Evolutionary conservation across 352 stramenopile genomes (phyloP).

Genomic region (Phytophthora cactorum): DNA sequence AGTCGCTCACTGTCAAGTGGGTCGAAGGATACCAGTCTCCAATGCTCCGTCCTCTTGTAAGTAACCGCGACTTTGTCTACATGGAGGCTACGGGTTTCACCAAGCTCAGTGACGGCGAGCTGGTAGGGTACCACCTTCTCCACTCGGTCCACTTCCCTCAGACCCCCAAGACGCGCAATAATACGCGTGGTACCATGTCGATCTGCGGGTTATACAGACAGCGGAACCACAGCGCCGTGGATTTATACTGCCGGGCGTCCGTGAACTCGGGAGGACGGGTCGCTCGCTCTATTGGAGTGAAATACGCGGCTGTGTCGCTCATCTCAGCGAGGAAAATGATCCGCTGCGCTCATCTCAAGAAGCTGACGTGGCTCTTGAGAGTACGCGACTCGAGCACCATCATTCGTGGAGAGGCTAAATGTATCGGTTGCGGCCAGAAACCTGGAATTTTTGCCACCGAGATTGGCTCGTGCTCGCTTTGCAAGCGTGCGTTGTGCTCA

Average conservation of each 20-base stretch:
- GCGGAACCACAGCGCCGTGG: slow-evolving; percentile 49
- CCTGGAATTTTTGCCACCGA: slow-evolving; percentile 33
- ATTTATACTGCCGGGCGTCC: slow-evolving; percentile 51
- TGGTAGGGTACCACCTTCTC: slow-evolving; percentile 67
- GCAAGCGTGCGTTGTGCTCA: slow-evolving; percentile 32
- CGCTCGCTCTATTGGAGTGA: slow-evolving; percentile 53
- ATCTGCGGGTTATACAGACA: slow-evolving; percentile 62
- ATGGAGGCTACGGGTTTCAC: slow-evolving; percentile 33
- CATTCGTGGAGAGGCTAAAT: slow-evolving; percentile 31
- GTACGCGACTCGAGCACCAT: slow-evolving; percentile 6
- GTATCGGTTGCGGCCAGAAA: slow-evolving; percentile 36
- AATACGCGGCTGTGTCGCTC: slow-evolving; percentile 50
- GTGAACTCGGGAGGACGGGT: slow-evolving; percentile 51
- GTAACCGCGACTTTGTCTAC: slow-evolving; percentile 40
- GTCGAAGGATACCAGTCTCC: slow-evolving; percentile 33
- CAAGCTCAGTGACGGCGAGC: slow-evolving; percentile 45
- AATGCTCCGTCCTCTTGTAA: slow-evolving; percentile 36
- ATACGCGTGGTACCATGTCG: slow-evolving; percentile 60
- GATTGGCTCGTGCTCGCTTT: slow-evolving; percentile 35
- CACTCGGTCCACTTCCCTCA: slow-evolving; percentile 68
- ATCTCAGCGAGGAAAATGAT: slow-evolving; percentile 53
- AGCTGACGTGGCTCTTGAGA: slow-evolving; percentile 50
- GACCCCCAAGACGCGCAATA: slow-evolving; percentile 40
- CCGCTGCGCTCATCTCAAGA: slow-evolving; percentile 59
- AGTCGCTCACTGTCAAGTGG: slow-evolving; percentile 62